Evolutionary conservation across 2,329 filamentous ascomycete species (phyloP).

Genomic region (Rutstroemia sp.): DNA sequence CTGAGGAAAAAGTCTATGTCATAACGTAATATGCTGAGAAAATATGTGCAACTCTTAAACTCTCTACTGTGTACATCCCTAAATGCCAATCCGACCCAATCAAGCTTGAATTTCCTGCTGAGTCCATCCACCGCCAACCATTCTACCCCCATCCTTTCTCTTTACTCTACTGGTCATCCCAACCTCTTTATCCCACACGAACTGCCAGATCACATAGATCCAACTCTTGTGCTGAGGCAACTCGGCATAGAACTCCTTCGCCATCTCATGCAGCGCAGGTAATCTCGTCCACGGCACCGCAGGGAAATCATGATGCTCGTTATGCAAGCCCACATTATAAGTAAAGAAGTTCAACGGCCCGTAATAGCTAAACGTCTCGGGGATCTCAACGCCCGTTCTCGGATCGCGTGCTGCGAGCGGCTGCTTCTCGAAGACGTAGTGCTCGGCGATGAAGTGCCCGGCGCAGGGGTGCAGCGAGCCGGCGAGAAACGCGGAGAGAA

Average conservation of each 20-base stretch:
- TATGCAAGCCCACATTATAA: constrained; percentile 96
- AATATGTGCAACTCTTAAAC: neutral
- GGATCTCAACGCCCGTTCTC: constrained; percentile 52
- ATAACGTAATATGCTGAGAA: neutral
- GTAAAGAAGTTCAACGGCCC: constrained; percentile 85
- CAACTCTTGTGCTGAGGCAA: constrained; percentile 85
- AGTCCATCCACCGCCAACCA: constrained; percentile 60
- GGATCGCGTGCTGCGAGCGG: constrained; percentile 44
- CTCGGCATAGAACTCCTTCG: constrained; percentile 84
- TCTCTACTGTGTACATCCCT: neutral
- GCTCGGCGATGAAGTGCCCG: constrained; percentile 97
- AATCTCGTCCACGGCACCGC: constrained; percentile 91
- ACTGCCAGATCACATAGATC: constrained; percentile 90
- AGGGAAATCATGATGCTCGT: constrained; percentile 98
- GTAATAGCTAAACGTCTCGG: constrained; percentile 97
- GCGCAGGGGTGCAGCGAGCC: constrained; percentile 91
- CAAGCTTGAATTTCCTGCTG: constrained; percentile 59
- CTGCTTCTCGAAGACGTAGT: constrained; percentile 72
- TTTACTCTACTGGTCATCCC: constrained; percentile 91
- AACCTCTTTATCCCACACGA: constrained; percentile 83
- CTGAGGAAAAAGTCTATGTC: neutral
- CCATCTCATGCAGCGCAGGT: constrained; percentile 68
- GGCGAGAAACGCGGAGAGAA: constrained; percentile 87
- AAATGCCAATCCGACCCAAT: neutral
- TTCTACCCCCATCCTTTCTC: constrained; percentile 66